Conservation (phyloP, 305 asterid species). For the Fraxinus nigra region DNA sequence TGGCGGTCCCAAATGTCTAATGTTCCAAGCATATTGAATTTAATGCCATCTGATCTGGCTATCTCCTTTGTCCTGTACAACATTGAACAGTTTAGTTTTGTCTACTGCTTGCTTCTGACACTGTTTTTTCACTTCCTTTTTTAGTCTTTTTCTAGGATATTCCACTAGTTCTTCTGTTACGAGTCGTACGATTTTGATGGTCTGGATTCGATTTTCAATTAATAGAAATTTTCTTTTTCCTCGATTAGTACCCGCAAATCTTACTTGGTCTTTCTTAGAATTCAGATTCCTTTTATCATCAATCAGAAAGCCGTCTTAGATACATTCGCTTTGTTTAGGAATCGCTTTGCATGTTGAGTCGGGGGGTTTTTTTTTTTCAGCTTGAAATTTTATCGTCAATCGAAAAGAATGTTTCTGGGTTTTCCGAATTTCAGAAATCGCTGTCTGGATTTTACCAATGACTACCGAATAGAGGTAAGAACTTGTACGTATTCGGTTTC, state of each 20-base stretch:
- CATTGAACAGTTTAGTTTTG: neutral
- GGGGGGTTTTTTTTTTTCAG: neutral
- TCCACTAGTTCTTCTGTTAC: neutral
- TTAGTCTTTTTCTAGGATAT: neutral
- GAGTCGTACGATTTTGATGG: neutral
- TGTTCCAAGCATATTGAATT: no score
- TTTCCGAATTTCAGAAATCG: neutral
- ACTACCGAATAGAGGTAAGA: neutral
- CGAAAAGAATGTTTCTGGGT: neutral
- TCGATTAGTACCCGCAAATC: neutral
- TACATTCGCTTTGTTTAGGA: no score
- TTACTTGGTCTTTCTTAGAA: neutral
- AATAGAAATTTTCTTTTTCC: neutral
- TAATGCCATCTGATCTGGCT: neutral
- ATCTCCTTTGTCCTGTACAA: neutral
- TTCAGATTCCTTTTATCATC: neutral
- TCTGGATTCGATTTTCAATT: neutral
- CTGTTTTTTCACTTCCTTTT: neutral
- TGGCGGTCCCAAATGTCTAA: neutral
- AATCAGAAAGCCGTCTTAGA: no score
- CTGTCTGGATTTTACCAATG: neutral
- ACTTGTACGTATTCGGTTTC: neutral
- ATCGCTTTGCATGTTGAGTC: neutral
- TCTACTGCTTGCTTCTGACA: neutral
- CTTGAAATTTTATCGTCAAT: neutral